Base-by-base conservation (phyloP, 768 basidiomycete genomes). In the Boletus coccyginus region DNA sequence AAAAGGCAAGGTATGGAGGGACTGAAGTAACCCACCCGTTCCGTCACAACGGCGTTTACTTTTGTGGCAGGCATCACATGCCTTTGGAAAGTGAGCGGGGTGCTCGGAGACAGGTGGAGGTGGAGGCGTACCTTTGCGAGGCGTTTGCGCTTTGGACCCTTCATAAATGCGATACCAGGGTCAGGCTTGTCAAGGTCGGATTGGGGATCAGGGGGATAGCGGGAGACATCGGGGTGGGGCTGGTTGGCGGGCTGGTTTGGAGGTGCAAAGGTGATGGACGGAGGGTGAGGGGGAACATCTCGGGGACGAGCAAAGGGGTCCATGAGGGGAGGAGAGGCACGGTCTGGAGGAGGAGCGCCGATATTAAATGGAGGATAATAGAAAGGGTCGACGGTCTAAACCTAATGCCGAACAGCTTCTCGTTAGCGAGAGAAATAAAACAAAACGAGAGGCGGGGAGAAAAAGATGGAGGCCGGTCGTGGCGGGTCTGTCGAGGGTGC, bases 51-150 rank as follows among this genome's bases (percentile, higher is more conserved):
- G 83, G 27, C 90, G 83, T 68, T 92, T 92, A 73, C 84, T 86
- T 70, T 88, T 90, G 68, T 92, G 91, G 69, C 90, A 92, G 51
- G 87, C 86, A 71, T 90, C 87, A 72, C 90, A 92, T 47, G 90
- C 80, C 80, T 81, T 35, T n/a, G 46, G 48, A 46, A 33, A 11
- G 53, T 70, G 53, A 59, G 46, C 16, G 49, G 39, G 40, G 11
- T 27, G 51, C 14, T 32, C 41, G 39, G 52, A 48, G 46, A 43
- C 27, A 19, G 41, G 27, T 50, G 32, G 50, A 33, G 49, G 31
- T 46, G 38, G 27, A 40, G 21, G 59, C 70, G 43, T 46, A 78
- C 80, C 77, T 81, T 81, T 57, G 79, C 78, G 10, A 81, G 74
- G 7, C 80, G 78, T 58, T 81, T 81, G 43, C 80, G 76, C 63